Evolutionary conservation across 257 asterid species (phyloP).

Genomic region (Cordia subcordata): DNA sequence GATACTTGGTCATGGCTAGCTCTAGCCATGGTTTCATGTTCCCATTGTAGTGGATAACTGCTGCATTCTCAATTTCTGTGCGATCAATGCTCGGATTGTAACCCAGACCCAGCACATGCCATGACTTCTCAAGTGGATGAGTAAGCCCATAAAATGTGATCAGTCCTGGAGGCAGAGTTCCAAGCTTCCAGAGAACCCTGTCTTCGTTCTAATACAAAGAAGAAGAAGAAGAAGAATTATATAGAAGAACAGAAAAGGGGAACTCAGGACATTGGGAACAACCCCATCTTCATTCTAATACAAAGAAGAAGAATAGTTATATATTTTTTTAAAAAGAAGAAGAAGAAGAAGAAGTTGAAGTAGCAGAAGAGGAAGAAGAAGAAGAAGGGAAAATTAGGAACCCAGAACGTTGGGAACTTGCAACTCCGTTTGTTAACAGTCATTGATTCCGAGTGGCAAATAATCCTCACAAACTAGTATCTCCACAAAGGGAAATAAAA

Average conservation of each 20-base stretch:
- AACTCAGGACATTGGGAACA: too few relatives aligned
- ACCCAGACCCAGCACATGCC: conserved; percentile 98
- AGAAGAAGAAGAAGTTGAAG: neutral
- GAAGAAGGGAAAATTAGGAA: conserved; percentile 1
- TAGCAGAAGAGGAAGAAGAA: neutral
- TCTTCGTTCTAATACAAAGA: conserved; percentile 66
- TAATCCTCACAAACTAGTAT: neutral
- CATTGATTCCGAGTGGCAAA: too few relatives aligned
- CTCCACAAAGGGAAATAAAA: neutral
- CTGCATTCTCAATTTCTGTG: conserved; percentile 82
- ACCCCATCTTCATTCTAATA: conserved; percentile 83
- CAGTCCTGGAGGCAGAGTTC: conserved; percentile 94
- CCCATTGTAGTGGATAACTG: conserved; percentile 92
- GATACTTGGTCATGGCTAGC: conserved; percentile 91
- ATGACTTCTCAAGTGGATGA: conserved; percentile 87
- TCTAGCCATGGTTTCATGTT: conserved; percentile 99
- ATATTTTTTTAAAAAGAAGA: too few relatives aligned
- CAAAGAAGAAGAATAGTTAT: too few relatives aligned
- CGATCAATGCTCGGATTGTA: conserved; percentile 85
- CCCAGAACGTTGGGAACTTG: neutral
- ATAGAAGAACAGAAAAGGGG: too few relatives aligned
- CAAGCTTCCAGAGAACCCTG: conserved; percentile 95
- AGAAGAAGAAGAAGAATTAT: conserved; percentile 2
- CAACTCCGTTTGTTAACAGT: too few relatives aligned
- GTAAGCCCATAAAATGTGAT: conserved; percentile 93